Conservation (phyloP, 352 stramenopile species). For the Porosira glacialis region DNA sequence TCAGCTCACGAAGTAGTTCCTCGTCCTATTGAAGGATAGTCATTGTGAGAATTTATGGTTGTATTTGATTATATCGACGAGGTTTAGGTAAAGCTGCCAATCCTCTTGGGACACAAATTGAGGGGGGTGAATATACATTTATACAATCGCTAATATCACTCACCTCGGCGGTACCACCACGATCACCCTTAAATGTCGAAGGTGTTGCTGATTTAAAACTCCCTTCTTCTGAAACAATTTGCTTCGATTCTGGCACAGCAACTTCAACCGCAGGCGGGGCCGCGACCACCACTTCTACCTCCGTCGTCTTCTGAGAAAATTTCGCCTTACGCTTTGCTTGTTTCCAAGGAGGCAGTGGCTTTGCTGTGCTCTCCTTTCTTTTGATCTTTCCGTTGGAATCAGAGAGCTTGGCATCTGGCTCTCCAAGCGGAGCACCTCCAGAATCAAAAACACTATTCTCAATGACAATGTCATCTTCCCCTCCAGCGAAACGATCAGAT, state of each 20-base stretch:
- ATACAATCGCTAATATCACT: no score
- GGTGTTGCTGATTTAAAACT: slow-evolving; percentile 27
- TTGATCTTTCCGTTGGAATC: no score
- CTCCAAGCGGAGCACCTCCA: no score
- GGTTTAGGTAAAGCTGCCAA: no score
- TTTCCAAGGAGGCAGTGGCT: slow-evolving; percentile 30
- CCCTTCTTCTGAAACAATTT: slow-evolving; percentile 7
- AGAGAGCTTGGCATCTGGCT: no score
- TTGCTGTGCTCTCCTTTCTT: no score
- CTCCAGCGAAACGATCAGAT: slow-evolving; percentile 34
- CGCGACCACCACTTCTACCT: slow-evolving; percentile 3
- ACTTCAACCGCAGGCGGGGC: not conserved
- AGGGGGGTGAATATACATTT: no score
- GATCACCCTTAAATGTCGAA: slow-evolving; percentile 41
- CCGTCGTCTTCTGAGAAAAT: not conserved
- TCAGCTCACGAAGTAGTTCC: slow-evolving; percentile 50
- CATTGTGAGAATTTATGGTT: no score
- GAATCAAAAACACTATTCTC: no score
- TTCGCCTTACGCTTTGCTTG: slow-evolving; percentile 8
- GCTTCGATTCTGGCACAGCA: not conserved
- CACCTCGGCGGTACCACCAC: slow-evolving; percentile 39
- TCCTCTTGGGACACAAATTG: no score
- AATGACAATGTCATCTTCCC: slow-evolving; percentile 23
- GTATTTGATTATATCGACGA: no score
- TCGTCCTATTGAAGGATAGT: no score